Evolutionary conservation across 768 basidiomycete species (phyloP), one percentile per base, ranked within the genome.

Genomic region (Amanita exitialis): DNA sequence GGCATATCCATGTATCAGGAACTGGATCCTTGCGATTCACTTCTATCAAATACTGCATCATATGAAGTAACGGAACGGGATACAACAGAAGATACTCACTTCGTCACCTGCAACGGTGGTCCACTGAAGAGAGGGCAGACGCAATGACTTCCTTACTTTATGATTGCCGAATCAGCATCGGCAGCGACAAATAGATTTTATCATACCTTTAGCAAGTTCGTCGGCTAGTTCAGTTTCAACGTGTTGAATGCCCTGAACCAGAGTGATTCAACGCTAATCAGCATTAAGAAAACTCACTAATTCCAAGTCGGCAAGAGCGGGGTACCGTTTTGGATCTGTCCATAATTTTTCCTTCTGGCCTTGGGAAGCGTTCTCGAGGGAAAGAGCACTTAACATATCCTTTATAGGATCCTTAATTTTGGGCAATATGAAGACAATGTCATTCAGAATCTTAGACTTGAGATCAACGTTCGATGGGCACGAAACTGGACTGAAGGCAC

Each of bases 291-390:
- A 6, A 62, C 78, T 56, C 54, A 90, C 91, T 62, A 81, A 64
- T 27, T 73, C 75, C 44, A 77, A 69, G 50, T 84, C 78, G 30
- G 74, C 75, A 3, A 90, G 73, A 2, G 58, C 60, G 27, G 76
- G 76, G 59, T 73, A 76, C 44, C 62, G 68, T 20, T 71, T 70
- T 18, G 66, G 60, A 55, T 75, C 70, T 18, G 50, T 65, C 88
- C 92, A 97, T 62, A 98, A 70, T 6, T 68, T 64, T 1, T 78
- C 81, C 61, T 86, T 88, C 51, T 75, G 73, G 30, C 85, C 84
- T 54, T 80, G 76, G 9, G 72, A 62, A 4, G 92, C 88, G 42
- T 72, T 70, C 57, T 79, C 75, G 25, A 88, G 59, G 27, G 79
- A 72, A 15, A 97, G 70, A 7, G 70, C 71, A 12, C 61, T 62